Evolutionary conservation across 1,284 basidiomycete species (phyloP).

Genomic region (Stereum hirsutum): DNA sequence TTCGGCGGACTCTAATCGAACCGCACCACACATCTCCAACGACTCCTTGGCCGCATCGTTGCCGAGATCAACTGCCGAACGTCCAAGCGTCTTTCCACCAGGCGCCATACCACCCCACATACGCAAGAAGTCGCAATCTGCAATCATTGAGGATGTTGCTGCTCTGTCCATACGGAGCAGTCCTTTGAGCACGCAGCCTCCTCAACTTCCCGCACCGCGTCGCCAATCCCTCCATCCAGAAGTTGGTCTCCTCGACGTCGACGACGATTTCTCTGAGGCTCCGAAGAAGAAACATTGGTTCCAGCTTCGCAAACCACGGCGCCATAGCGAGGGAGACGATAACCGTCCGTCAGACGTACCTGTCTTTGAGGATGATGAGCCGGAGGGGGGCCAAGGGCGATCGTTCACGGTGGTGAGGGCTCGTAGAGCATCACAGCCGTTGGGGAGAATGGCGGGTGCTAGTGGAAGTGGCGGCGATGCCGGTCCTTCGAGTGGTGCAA

Average conservation of each 20-base stretch:
- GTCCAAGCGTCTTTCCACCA: constrained; percentile 35
- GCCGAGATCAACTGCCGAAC: constrained; percentile 28
- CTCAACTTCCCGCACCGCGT: constrained; percentile 5
- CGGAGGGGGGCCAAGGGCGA: constrained; percentile 31
- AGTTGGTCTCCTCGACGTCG: constrained; percentile 10
- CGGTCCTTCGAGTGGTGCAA: neutral
- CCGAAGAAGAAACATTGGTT: constrained; percentile 59
- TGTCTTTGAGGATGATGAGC: constrained; percentile 12
- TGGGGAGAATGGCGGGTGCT: neutral
- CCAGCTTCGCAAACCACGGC: constrained; percentile 46
- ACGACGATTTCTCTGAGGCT: constrained; percentile 17
- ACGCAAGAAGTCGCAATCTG: constrained; percentile 73
- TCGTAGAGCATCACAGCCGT: constrained; percentile 21
- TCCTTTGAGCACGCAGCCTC: constrained; percentile 1
- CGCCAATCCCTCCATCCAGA: constrained; percentile 11
- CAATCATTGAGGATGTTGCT: constrained; percentile 57
- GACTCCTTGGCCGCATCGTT: constrained; percentile 43
- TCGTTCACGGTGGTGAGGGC: constrained; percentile 69
- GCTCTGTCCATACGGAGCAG: constrained; percentile 7
- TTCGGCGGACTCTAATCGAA: constrained; percentile 39
- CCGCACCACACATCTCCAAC: constrained; percentile 18
- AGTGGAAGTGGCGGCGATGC: neutral
- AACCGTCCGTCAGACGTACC: constrained; percentile 14
- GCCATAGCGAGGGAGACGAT: constrained; percentile 45
- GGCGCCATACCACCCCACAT: constrained; percentile 63